These are phyloP conservation scores for Arabidopsis suecica DNA, from an alignment of 345 rosid species.

Conservation along the genomic window DNA sequence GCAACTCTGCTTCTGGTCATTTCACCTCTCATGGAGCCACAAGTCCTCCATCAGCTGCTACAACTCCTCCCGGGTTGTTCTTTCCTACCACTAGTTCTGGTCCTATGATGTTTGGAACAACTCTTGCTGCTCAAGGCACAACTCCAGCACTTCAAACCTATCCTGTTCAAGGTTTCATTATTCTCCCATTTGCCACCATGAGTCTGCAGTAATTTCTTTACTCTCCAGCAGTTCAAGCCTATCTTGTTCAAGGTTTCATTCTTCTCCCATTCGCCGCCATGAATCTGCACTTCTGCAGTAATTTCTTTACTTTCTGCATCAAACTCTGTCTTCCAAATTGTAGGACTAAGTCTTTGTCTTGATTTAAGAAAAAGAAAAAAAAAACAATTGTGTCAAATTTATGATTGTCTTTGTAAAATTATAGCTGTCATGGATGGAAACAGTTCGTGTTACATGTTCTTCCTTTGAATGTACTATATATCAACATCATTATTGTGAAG, in stretches of 20 bases:
- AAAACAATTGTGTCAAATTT: slow-evolving; percentile 6
- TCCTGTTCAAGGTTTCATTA: background rate
- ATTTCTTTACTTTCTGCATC: slow-evolving; percentile 6
- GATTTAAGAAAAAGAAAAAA: background rate
- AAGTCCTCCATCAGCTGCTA: slow-evolving; percentile 15
- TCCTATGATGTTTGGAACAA: slow-evolving; percentile 13
- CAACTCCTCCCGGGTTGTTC: slow-evolving; percentile 11
- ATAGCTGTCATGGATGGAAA: slow-evolving; percentile 4
- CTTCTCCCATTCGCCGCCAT: slow-evolving; percentile 15
- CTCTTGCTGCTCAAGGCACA: slow-evolving; percentile 10
- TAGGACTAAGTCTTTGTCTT: slow-evolving; percentile 17
- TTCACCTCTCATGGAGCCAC: background rate
- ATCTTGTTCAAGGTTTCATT: background rate
- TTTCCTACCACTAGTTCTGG: background rate
- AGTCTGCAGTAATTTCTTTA: slow-evolving; percentile 19
- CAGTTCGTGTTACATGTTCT: slow-evolving; percentile 16
- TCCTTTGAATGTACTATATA: background rate
- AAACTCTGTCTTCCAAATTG: slow-evolving; percentile 4
- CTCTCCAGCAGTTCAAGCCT: slow-evolving; percentile 1
- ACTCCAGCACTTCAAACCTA: slow-evolving; percentile 20
- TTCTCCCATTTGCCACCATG: slow-evolving; percentile 22
- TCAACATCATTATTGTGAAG: background rate
- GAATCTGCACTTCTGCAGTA: slow-evolving; percentile 28
- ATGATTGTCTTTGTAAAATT: background rate
- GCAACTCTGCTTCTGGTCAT: slow-evolving; percentile 23